Base-by-base conservation (phyloP, 139 green algal species). In the Tetradesmus lagerheimii region DNA sequence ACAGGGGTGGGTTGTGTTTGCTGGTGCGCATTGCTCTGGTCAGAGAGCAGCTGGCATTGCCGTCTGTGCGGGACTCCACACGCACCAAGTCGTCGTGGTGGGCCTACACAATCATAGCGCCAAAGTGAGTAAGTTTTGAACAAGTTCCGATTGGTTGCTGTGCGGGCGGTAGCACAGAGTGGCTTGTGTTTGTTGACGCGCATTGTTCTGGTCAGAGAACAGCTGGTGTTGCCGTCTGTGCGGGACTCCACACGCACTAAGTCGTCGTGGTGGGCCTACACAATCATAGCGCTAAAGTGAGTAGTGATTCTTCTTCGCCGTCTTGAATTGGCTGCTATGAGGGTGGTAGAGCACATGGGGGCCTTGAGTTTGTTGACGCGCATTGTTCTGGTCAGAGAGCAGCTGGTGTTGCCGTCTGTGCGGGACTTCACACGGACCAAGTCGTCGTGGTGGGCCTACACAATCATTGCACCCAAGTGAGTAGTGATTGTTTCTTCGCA, bases 381-480 rank as follows among this genome's bases (percentile, higher is more conserved):
- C n/a, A n/a, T n/a, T n/a, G n/a, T n/a, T n/a, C n/a, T n/a, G n/a
- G n/a, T n/a, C n/a, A n/a, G 84, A 67, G 41, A 20, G 16, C 79
- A 84, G 16, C 34, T 89, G 43, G 43, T 38, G n/a, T 9, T 82
- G 20, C 76, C 76, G 53, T 31, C 27, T 11, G 20, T 45, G 81
- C 31, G 34, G 14, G 62, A 66, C 27, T 57, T 35, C 5, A 45
- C 14, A 0, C 38, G 27, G 39, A n/a, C 31, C 29, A 15, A 82
- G 14, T 23, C 31, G 15, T 20, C 39, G 5, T 89, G 85, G 85
- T 83, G 71, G 85, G 45, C 85, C 16, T 89, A 89, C 45, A 71
- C 85, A 6, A 29, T 89, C 5, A 18, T 89, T 1, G 85, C 85
- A 57, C 67, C 85, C 15, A 84, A 75, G 85, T 89, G 27, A 84